Evolutionary conservation across 371 early-diverging fungal genomes (phyloP).

Genomic region (Basidiobolus meristosporus): DNA sequence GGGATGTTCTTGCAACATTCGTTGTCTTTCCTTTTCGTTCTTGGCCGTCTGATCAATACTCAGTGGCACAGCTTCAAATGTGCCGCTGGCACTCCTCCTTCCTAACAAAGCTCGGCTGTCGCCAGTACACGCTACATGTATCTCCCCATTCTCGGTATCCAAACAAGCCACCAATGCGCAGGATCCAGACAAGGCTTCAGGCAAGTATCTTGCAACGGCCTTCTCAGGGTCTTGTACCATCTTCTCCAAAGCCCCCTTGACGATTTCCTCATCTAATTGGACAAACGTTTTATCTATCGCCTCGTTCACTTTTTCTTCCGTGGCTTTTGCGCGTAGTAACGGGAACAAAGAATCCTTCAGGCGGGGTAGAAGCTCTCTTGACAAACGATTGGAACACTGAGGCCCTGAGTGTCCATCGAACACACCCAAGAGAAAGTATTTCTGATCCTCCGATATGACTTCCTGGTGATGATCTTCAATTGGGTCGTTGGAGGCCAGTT

Average conservation of each 20-base stretch:
- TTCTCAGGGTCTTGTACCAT: neutral
- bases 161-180: constrained; percentile 60
- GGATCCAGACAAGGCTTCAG: constrained; percentile 29
- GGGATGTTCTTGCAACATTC: constrained; percentile 57
- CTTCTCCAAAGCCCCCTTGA: constrained; percentile 24
- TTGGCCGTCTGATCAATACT: constrained; percentile 50
- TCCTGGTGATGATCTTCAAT: neutral
- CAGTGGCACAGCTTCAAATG: constrained; percentile 35
- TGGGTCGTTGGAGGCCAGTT: neutral
- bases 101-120: constrained; percentile 46
- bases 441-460: neutral
- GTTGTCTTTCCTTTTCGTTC: constrained; percentile 33
- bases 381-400: constrained; percentile 21
- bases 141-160: constrained; percentile 28
- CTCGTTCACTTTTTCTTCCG: constrained; percentile 6
- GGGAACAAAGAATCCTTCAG: constrained; percentile 7
- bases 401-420: constrained; percentile 42
- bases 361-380: constrained; percentile 7
- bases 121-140: constrained; percentile 64
- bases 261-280: constrained; percentile 30
- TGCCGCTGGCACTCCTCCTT: constrained; percentile 5
- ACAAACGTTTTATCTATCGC: constrained; percentile 28
- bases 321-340: constrained; percentile 1
- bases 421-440: constrained; percentile 18
- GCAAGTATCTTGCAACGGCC: neutral